Evolutionary conservation across 306 rosid genomes (phyloP).

Genomic region (Fragaria ananassa): DNA sequence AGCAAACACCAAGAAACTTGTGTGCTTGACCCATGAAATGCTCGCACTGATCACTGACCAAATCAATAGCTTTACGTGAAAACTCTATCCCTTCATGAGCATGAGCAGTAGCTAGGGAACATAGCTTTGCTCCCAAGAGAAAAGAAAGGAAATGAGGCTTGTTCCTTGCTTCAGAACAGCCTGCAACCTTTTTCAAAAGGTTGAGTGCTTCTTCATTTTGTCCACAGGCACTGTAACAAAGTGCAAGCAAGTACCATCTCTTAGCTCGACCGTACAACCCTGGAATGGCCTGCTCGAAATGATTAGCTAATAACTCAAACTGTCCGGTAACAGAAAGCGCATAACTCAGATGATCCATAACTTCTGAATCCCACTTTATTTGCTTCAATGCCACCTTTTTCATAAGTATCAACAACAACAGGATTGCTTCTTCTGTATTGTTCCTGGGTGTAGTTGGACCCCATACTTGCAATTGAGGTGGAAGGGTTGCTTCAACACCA

Average conservation of each 20-base stretch:
- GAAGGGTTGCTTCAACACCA: conserved; percentile 69
- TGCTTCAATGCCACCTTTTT: conserved; percentile 50
- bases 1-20: conserved; percentile 71
- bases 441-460: conserved; percentile 50
- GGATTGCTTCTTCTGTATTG: conserved; percentile 74
- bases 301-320: conserved; percentile 66
- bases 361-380: conserved; percentile 75
- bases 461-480: conserved; percentile 50
- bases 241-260: conserved; percentile 89
- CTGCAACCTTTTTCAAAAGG: conserved; percentile 69
- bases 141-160: conserved; percentile 59
- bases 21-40: conserved; percentile 58
- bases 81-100: conserved; percentile 58
- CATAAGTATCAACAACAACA: conserved; percentile 62
- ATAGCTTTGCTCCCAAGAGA: conserved; percentile 67
- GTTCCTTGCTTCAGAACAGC: conserved; percentile 64
- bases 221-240: conserved; percentile 80
- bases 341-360: conserved; percentile 68
- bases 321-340: conserved; percentile 74
- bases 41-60: conserved; percentile 43
- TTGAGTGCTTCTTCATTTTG: conserved; percentile 60
- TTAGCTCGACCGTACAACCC: conserved; percentile 64
- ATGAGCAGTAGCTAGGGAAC: conserved; percentile 54
- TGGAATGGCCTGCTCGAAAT: conserved; percentile 72
- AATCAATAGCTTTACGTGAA: conserved; percentile 41